A percentile compares a stretch with the other conserved stretches of the same genome.
Conservation (phyloP, 768 basidiomycete genomes). For the Russula virescens region DNA sequence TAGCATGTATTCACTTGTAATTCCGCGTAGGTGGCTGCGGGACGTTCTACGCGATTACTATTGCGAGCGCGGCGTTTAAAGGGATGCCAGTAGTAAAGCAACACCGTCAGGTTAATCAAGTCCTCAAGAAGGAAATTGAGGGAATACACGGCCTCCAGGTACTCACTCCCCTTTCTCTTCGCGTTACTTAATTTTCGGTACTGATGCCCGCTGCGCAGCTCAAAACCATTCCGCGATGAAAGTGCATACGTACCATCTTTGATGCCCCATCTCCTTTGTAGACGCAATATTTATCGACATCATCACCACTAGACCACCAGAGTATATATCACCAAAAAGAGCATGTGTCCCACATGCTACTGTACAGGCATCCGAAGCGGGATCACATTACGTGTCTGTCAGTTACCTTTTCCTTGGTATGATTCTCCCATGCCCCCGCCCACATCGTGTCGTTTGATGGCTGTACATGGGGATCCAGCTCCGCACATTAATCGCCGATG, state of each 20-base stretch:
- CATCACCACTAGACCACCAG: neutral
- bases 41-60: constrained; percentile 90
- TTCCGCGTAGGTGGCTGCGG: constrained; percentile 79
- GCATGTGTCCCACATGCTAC: constrained; percentile 3
- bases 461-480: neutral
- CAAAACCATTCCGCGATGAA: constrained; percentile 17
- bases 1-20: neutral
- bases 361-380: neutral
- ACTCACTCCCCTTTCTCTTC: neutral
- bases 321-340: neutral
- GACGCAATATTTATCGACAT: neutral
- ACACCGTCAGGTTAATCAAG: constrained; percentile 82
- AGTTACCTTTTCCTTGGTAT: neutral
- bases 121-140: constrained; percentile 82
- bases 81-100: constrained; percentile 88
- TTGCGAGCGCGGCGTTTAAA: constrained; percentile 80
- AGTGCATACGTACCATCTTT: neutral
- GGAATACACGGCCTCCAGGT: constrained; percentile 95
- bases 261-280: constrained; percentile 1
- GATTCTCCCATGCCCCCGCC: neutral
- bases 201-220: constrained; percentile 10
- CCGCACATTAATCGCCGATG: neutral
- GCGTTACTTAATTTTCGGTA: neutral
- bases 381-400: neutral
- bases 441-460: neutral